Evolutionary conservation across 2,329 filamentous ascomycete species (phyloP).

Genomic region (Corynespora cassiicola): DNA sequence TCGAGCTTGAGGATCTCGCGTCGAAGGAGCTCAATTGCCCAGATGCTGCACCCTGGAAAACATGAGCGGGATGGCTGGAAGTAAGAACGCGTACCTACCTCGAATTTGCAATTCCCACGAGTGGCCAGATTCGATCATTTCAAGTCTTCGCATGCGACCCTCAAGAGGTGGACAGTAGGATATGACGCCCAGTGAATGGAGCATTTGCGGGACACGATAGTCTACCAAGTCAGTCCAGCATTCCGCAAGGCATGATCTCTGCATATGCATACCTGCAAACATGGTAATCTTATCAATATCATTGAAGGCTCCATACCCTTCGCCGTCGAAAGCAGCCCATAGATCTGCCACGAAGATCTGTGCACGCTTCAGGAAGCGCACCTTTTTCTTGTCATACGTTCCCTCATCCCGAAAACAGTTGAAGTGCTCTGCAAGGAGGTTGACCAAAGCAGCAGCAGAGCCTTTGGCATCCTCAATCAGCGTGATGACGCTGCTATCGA

Average conservation of each 20-base stretch:
- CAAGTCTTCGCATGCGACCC: conserved; percentile 68
- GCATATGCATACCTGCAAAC: conserved; percentile 71
- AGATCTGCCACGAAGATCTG: conserved; percentile 96
- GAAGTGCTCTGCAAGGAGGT: conserved; percentile 83
- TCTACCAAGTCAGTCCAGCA: conserved; percentile 57
- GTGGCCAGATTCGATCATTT: conserved; percentile 73
- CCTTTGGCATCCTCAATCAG: conserved; percentile 76
- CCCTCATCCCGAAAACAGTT: conserved; percentile 85
- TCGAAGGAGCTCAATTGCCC: conserved; percentile 89
- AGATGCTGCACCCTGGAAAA: conserved; percentile 82
- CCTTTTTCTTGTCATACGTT: conserved; percentile 73
- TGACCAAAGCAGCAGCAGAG: conserved; percentile 85
- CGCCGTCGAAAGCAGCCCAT: conserved; percentile 93
- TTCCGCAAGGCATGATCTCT: neutral
- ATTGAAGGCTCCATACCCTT: conserved; percentile 77
- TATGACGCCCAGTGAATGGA: conserved; percentile 81
- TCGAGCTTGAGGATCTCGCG: conserved; percentile 78
- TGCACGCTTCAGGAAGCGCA: conserved; percentile 89
- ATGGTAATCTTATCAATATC: conserved; percentile 98
- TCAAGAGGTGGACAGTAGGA: conserved; percentile 84
- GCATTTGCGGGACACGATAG: conserved; percentile 93
- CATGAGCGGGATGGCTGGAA: neutral
- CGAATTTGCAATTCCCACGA: conserved; percentile 87
- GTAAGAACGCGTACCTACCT: conserved; percentile 56
- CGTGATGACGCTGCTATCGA: conserved; percentile 74